Evolutionary conservation across 768 basidiomycete species (phyloP), one percentile per base, ranked within the genome.

Genomic region (Lentinula aciculospora): DNA sequence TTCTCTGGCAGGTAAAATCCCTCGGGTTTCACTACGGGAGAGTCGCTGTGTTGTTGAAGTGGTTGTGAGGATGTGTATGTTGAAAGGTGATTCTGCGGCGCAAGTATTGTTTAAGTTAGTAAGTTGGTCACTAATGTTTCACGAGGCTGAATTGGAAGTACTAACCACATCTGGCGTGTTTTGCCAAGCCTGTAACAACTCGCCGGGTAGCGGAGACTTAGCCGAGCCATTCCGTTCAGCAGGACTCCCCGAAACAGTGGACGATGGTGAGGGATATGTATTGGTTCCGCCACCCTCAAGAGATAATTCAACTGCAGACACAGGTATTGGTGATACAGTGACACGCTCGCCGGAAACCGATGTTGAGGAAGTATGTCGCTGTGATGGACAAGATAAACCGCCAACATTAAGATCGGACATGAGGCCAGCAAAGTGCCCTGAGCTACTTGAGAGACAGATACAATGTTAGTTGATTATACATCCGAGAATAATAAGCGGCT

Each of bases 341-440:
- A 48, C 39, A 36, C 37, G 25, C 34, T 53, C 59, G 47, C 39
- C 25, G n/a, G 49, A 54, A 34, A 37, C 42, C 34, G 34, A 25
- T 45, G 19, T 19, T 31, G 47, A 29, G 8, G 47, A 17, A 28
- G 27, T 28, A 17, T 28, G 47, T 19, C 39, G 51, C 36, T 32
- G 34, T 53, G 51, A 23, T 50, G 27, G 49, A 17, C 37, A 61
- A 29, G 58, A 66, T 29, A 67, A 56, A 28, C 69, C 68, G 54
- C 61, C 69, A 44, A 78, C 74, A 62, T 74, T 76, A 32, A 81
- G 72, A 27, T 69, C 69, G 1, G 75, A 76, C 71, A 79, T 73
- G 58, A 78, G 66, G 31, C 72, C 68, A 19, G 76, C 59, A 60
- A 79, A 79, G 31, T 71, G 69, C 15, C 71, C 72, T 21, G 73